A percentile compares a stretch with the other conserved stretches of the same genome.
phyloP scores from a whole-genome alignment of 345 rosid genomes.

The Citrus australasica region DNA sequence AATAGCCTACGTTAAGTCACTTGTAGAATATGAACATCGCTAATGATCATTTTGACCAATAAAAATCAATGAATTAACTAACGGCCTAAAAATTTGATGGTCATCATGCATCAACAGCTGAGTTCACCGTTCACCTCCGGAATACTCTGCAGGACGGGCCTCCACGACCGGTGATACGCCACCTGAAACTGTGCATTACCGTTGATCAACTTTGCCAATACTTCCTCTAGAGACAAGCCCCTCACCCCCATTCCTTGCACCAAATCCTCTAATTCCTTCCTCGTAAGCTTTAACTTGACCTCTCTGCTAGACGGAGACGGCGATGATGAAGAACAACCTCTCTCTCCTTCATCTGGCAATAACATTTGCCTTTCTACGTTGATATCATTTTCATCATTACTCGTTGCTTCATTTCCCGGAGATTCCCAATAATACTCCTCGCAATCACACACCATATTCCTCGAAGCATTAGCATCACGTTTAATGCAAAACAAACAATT shows the following conservation, averaged over 20 bases:
- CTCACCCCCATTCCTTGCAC: conserved; percentile 35
- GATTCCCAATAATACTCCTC: conserved; percentile 35
- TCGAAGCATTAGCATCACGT: conserved; percentile 8
- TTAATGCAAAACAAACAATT: conserved; percentile 25
- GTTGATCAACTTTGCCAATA: conserved; percentile 22
- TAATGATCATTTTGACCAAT: not conserved
- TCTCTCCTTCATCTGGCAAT: not conserved
- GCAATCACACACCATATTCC: conserved; percentile 24
- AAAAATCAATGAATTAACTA: not conserved
- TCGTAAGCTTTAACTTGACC: conserved; percentile 72
- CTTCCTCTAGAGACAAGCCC: conserved; percentile 40
- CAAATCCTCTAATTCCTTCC: conserved; percentile 60
- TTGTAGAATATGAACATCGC: not conserved
- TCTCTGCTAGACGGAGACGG: conserved; percentile 15
- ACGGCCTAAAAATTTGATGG: not conserved
- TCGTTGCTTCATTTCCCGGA: not conserved
- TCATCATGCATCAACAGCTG: not conserved
- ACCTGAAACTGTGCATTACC: not conserved
- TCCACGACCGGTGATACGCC: conserved; percentile 46
- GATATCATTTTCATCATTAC: not conserved
- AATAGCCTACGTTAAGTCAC: not conserved
- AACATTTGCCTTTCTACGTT: conserved; percentile 16
- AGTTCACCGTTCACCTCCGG: conserved; percentile 50
- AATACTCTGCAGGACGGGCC: conserved; percentile 64
- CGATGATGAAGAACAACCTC: conserved; percentile 8